Conservation (phyloP, 1,284 basidiomycete genomes). For the Fomitopsis schrenkii region DNA sequence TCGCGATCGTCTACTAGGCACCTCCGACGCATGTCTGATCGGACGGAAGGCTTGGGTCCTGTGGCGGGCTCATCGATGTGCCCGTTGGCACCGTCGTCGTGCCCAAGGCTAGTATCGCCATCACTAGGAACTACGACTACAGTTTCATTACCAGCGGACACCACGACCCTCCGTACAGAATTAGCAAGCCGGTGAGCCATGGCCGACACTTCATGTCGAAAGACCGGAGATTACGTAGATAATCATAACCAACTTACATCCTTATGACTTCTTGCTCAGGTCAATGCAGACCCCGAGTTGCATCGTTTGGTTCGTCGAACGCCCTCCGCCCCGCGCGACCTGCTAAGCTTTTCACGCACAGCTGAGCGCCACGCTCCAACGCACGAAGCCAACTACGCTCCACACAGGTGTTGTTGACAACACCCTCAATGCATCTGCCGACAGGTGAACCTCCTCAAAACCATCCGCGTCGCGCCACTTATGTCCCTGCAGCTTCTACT, state of each 20-base stretch:
- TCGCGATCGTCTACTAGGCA: background rate
- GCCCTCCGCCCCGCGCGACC: background rate
- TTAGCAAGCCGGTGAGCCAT: conserved; percentile 61
- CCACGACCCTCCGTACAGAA: conserved; percentile 54
- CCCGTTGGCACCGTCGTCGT: conserved; percentile 74
- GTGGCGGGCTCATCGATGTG: conserved; percentile 69
- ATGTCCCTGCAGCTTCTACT: conserved; percentile 62
- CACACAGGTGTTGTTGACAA: conserved; percentile 38
- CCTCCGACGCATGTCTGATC: conserved; percentile 5
- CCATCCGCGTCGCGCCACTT: conserved; percentile 1
- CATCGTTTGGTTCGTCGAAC: conserved; percentile 18
- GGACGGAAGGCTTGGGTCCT: conserved; percentile 63
- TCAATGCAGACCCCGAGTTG: conserved; percentile 20
- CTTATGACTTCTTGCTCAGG: conserved; percentile 22
- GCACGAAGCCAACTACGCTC: conserved; percentile 38
- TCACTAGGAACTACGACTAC: conserved; percentile 77
- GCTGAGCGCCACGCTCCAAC: conserved; percentile 45
- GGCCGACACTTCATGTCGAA: too few relatives aligned
- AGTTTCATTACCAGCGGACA: conserved; percentile 50
- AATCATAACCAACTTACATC: background rate
- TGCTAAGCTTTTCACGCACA: conserved; percentile 19
- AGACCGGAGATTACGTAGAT: too few relatives aligned
- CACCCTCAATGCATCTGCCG: conserved; percentile 68
- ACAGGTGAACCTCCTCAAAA: conserved; percentile 46
- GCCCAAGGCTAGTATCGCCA: conserved; percentile 61